These are phyloP conservation scores for Coemansia sp. DNA, from an alignment of 192 early-diverging fungal genomes.

Conservation along the genomic window DNA sequence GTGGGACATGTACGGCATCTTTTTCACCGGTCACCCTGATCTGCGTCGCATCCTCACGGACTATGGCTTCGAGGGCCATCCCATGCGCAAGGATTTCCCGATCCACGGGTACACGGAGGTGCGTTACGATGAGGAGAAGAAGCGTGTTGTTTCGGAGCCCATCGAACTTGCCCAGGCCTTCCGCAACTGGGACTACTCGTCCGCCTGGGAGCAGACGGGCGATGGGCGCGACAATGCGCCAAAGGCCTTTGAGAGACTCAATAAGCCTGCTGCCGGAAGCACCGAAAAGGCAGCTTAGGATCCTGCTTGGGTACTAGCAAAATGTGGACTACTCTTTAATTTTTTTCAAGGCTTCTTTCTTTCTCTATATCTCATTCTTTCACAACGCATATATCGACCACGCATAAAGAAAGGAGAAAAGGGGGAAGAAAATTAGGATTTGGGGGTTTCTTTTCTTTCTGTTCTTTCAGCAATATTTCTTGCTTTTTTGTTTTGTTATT, in stretches of 20 bases:
- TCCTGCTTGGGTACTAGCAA: not conserved
- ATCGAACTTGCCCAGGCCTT: constrained; percentile 95
- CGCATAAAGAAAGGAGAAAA: not conserved
- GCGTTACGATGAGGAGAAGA: constrained; percentile 97
- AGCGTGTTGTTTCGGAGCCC: constrained; percentile 94
- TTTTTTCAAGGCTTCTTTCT: not conserved
- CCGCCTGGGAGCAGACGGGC: constrained; percentile 91
- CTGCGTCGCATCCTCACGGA: constrained; percentile 95
- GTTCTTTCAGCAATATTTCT: not conserved
- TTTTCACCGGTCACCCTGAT: constrained; percentile 95
- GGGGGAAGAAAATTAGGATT: not conserved
- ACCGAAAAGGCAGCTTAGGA: not conserved
- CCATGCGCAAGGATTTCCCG: constrained; percentile 97
- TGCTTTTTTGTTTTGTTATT: too few relatives aligned
- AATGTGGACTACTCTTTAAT: not conserved
- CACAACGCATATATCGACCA: not conserved
- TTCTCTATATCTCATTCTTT: not conserved
- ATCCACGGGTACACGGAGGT: constrained; percentile 99
- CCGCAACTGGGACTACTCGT: constrained; percentile 93
- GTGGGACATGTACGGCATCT: constrained; percentile 98
- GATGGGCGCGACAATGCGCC: constrained; percentile 57
- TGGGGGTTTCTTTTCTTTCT: not conserved
- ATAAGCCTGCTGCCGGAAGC: constrained; percentile 14
- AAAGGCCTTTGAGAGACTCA: constrained; percentile 46
- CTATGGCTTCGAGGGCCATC: constrained; percentile 97